phyloP scores from a whole-genome alignment of 257 asterid species.

The Haberlea rhodopensis region DNA sequence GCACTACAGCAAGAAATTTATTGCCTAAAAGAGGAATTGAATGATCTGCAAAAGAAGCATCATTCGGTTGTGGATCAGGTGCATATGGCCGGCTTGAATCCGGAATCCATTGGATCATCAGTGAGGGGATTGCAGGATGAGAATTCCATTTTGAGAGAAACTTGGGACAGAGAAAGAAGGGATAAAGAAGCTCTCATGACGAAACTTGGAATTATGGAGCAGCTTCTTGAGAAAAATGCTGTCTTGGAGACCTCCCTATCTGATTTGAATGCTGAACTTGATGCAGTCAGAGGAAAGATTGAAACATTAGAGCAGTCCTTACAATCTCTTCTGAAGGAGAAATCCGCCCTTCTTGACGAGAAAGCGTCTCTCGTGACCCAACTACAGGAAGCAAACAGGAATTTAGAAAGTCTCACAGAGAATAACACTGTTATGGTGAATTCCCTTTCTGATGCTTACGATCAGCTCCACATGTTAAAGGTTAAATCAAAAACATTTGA shows the following conservation, averaged over 20 bases:
- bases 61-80: conserved; percentile 59
- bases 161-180: conserved; percentile 49
- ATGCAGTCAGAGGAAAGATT: conserved; percentile 67
- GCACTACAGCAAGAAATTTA: conserved; percentile 96
- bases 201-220: conserved; percentile 64
- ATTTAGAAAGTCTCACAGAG: conserved; percentile 61
- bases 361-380: conserved; percentile 48
- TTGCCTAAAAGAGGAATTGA: conserved; percentile 84
- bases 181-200: conserved; percentile 67
- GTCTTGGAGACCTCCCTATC: conserved; percentile 77
- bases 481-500: conserved; percentile 61
- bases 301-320: conserved; percentile 61
- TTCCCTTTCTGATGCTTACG: conserved; percentile 61
- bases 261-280: conserved; percentile 76
- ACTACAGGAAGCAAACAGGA: conserved; percentile 56
- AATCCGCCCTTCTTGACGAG: conserved; percentile 63
- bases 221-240: conserved; percentile 82
- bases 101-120: conserved; percentile 55
- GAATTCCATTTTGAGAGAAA: conserved; percentile 51
- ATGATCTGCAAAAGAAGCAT: conserved; percentile 57
- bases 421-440: conserved; percentile 59
- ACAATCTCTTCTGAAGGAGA: conserved; percentile 62
- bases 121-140: conserved; percentile 65
- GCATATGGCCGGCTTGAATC: conserved; percentile 55
- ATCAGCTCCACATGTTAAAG: conserved; percentile 60